A percentile compares a stretch with the other conserved stretches of the same genome.
phyloP scores from a whole-genome alignment of 2,329 filamentous ascomycete species.

The Coniochaeta prunicola region DNA sequence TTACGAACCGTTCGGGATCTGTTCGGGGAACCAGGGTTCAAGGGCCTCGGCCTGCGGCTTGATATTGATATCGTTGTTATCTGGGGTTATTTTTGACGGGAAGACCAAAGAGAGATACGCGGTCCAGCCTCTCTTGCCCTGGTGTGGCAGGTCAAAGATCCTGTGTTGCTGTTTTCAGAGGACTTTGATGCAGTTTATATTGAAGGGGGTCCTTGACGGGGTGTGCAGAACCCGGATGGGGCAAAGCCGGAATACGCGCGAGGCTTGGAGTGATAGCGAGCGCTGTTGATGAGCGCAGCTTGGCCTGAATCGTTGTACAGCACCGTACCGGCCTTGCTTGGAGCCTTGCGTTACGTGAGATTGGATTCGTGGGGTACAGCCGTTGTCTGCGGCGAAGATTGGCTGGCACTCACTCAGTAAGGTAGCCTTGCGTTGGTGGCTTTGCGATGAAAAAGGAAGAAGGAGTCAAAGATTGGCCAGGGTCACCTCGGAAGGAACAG shows the following conservation, averaged over 20 bases:
- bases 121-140: not conserved
- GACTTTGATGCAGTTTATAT: not conserved
- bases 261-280: not conserved
- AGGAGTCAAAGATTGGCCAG: not conserved
- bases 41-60: not conserved
- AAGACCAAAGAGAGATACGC: not conserved
- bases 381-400: not conserved
- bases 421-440: not conserved
- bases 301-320: not conserved
- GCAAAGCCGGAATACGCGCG: not conserved
- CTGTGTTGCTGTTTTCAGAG: not conserved
- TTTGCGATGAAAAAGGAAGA: not conserved
- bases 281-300: not conserved
- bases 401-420: not conserved
- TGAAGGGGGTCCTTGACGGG: not conserved
- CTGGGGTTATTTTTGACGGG: not conserved
- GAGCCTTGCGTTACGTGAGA: slow-evolving; percentile 3
- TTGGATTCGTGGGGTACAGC: not conserved
- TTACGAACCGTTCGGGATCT: not conserved
- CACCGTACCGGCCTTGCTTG: not conserved
- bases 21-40: not conserved
- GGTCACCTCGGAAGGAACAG: not conserved
- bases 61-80: not conserved
- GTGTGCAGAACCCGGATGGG: not conserved
- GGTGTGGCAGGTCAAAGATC: not conserved